phyloP scores from a whole-genome alignment of 2,329 filamentous ascomycete genomes.

The Rhytidhysteron rufulum region DNA sequence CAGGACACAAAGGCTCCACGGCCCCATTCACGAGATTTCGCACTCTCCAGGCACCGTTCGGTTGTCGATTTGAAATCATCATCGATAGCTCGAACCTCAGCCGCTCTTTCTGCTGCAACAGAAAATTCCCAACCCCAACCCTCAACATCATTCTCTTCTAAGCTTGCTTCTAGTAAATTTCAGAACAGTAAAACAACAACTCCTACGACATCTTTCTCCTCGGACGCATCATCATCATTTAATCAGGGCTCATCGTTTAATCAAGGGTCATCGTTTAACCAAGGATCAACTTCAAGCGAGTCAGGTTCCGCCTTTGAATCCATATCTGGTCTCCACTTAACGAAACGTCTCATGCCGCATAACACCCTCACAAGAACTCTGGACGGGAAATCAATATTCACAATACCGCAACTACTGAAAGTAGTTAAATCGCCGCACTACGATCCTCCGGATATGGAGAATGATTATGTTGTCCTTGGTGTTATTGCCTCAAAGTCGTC shows the following conservation, averaged over 20 bases:
- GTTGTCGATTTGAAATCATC: constrained; percentile 13
- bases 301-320: constrained; percentile 58
- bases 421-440: constrained; percentile 80
- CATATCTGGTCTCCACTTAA: constrained; percentile 81
- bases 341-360: constrained; percentile 78
- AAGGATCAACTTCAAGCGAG: constrained; percentile 26
- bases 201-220: constrained; percentile 1
- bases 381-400: constrained; percentile 70
- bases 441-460: constrained; percentile 73
- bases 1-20: constrained; percentile 15
- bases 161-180: constrained; percentile 18
- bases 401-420: constrained; percentile 75
- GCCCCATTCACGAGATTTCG: constrained; percentile 10
- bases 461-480: constrained; percentile 85
- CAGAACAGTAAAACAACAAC: constrained; percentile 11
- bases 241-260: too few relatives aligned
- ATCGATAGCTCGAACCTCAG: constrained; percentile 17
- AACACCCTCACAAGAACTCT: constrained; percentile 74
- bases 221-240: constrained; percentile 13
- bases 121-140: constrained; percentile 18
- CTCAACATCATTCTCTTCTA: constrained; percentile 13
- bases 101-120: constrained; percentile 17
- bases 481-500: constrained; percentile 86
- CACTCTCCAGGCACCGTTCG: constrained; percentile 13
- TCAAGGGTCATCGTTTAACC: too few relatives aligned